These are phyloP conservation scores for Plasmodium malariae DNA, from an alignment of 169 alveolate species.

Conservation along the genomic window DNA sequence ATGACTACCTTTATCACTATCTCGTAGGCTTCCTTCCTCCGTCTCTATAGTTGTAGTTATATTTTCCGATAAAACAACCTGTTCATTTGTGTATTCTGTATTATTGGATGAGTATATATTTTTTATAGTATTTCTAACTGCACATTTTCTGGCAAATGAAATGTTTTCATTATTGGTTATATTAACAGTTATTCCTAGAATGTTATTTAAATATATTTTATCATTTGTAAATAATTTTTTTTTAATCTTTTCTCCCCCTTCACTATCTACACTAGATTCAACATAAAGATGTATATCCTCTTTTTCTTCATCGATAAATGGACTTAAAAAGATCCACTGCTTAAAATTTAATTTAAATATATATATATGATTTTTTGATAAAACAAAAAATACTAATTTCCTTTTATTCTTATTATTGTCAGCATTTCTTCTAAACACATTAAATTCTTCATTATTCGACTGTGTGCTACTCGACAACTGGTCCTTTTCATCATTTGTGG, in stretches of 20 bases:
- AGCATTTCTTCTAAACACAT: constrained; percentile 45
- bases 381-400: constrained; percentile 43
- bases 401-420: constrained; percentile 15
- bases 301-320: constrained; percentile 73
- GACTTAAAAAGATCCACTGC: constrained; percentile 71
- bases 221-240: constrained; percentile 30
- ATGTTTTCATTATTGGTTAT: constrained; percentile 6
- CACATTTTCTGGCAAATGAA: constrained; percentile 64
- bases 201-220: constrained; percentile 59
- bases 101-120: constrained; percentile 6
- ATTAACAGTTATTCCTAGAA: constrained; percentile 45
- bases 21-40: background rate
- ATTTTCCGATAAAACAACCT: constrained; percentile 22
- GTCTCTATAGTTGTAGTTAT: background rate
- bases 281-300: constrained; percentile 61
- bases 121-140: constrained; percentile 51
- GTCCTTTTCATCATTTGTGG: no score
- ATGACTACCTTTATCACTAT: no score
- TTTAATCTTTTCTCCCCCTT: constrained; percentile 11
- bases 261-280: constrained; percentile 59
- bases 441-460: constrained; percentile 29
- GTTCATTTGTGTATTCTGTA: constrained; percentile 64
- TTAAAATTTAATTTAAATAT: constrained; percentile 54
- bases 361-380: constrained; percentile 75
- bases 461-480: no score